Evolutionary conservation across 2,329 filamentous ascomycete species (phyloP).

Genomic region (Cladosporium sp.): DNA sequence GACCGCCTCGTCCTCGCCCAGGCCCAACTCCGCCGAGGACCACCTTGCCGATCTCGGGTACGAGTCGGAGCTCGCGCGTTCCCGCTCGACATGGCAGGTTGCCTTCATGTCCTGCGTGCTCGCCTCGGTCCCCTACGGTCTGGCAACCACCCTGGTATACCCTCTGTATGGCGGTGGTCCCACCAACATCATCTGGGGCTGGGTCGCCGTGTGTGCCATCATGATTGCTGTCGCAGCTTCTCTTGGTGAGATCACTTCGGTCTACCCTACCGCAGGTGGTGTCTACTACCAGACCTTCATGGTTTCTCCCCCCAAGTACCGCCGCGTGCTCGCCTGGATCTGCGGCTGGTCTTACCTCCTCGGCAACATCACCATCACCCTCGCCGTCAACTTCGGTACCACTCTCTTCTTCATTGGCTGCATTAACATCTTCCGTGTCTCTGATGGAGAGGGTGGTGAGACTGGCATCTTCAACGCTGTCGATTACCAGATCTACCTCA

Average conservation of each 20-base stretch:
- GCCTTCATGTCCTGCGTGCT: constrained; percentile 58
- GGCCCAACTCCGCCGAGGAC: constrained; percentile 49
- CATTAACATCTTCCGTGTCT: constrained; percentile 37
- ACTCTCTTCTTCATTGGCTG: constrained; percentile 49
- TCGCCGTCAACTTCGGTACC: constrained; percentile 76
- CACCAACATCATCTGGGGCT: constrained; percentile 66
- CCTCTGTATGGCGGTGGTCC: constrained; percentile 61
- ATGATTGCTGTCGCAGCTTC: constrained; percentile 65
- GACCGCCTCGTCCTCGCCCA: not conserved
- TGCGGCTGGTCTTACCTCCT: constrained; percentile 72
- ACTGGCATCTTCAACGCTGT: constrained; percentile 40
- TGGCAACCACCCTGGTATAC: constrained; percentile 64
- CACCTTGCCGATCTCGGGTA: constrained; percentile 60
- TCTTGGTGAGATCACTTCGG: constrained; percentile 67
- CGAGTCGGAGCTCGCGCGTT: constrained; percentile 58
- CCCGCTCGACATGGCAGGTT: constrained; percentile 53
- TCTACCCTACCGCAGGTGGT: constrained; percentile 54
- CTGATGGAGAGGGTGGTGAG: constrained; percentile 39
- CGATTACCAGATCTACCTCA: constrained; percentile 42
- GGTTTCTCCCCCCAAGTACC: constrained; percentile 56
- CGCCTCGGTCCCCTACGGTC: constrained; percentile 66
- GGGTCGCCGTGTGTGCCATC: constrained; percentile 61
- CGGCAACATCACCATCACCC: constrained; percentile 74
- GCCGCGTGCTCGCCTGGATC: constrained; percentile 61
- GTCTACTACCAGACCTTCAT: constrained; percentile 77